Conservation (phyloP, 371 early-diverging fungal genomes). For the Mucor velutinosus region DNA sequence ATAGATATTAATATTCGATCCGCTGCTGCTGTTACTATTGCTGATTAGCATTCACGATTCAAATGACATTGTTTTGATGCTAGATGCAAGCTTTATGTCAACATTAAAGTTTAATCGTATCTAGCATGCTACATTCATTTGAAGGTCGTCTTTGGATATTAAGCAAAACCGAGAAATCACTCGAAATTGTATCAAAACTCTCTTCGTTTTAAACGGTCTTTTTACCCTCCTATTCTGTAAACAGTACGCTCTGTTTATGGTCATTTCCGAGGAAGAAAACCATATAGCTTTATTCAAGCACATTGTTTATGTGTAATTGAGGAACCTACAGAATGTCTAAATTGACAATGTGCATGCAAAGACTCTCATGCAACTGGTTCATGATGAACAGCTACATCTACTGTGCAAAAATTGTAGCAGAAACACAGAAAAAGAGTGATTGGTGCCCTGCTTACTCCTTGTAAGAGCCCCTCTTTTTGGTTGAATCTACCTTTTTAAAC, state of each 20-base stretch:
- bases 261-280: not conserved
- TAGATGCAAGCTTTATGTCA: not conserved
- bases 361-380: not conserved
- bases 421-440: not conserved
- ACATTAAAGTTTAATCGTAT: not conserved
- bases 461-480: not conserved
- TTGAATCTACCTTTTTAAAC: not conserved
- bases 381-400: not conserved
- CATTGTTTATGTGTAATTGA: not conserved
- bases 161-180: not conserved
- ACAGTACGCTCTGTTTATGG: not conserved
- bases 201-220: not conserved
- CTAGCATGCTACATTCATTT: not conserved
- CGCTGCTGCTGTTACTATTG: not conserved
- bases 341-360: not conserved
- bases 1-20: not conserved
- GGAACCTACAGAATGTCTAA: not conserved
- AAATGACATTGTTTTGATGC: not conserved
- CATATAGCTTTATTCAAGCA: not conserved
- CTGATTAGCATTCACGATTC: not conserved
- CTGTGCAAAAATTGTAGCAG: not conserved
- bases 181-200: too few relatives aligned
- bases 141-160: not conserved
- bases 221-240: not conserved
- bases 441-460: not conserved